phyloP scores from a whole-genome alignment of 345 rosid genomes.

The Salix arbutifolia region DNA sequence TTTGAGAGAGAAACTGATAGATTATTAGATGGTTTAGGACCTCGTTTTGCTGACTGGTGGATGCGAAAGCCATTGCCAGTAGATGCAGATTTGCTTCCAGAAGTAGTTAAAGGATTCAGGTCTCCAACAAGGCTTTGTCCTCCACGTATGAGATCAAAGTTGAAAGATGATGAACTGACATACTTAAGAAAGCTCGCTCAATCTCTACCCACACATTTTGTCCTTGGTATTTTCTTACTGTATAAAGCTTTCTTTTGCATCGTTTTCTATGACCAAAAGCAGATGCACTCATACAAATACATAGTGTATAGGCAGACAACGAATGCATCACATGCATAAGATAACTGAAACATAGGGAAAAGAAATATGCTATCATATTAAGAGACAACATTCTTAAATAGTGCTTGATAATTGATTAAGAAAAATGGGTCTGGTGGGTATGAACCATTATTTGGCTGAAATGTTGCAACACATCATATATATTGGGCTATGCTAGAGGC shows the following conservation, averaged over 20 bases:
- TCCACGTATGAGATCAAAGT: slow-evolving; percentile 46
- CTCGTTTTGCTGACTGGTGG: slow-evolving; percentile 91
- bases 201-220: slow-evolving; percentile 75
- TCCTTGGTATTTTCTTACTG: slow-evolving; percentile 51
- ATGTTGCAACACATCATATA: neutral
- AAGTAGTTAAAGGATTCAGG: slow-evolving; percentile 60
- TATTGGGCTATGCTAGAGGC: neutral
- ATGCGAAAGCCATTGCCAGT: slow-evolving; percentile 84
- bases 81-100: slow-evolving; percentile 79
- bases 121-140: slow-evolving; percentile 64
- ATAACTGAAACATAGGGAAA: neutral
- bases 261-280: neutral
- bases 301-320: neutral
- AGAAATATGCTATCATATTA: neutral
- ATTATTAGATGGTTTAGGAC: slow-evolving; percentile 77
- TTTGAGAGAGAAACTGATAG: slow-evolving; percentile 83
- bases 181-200: slow-evolving; percentile 71
- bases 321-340: neutral
- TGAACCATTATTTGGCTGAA: neutral
- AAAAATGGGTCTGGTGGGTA: neutral
- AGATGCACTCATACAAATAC: neutral
- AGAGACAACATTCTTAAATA: neutral
- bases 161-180: slow-evolving; percentile 57
- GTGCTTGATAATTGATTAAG: neutral
- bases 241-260: neutral